Base-by-base conservation (phyloP, 257 asterid genomes). In the Eucommia ulmoides region DNA sequence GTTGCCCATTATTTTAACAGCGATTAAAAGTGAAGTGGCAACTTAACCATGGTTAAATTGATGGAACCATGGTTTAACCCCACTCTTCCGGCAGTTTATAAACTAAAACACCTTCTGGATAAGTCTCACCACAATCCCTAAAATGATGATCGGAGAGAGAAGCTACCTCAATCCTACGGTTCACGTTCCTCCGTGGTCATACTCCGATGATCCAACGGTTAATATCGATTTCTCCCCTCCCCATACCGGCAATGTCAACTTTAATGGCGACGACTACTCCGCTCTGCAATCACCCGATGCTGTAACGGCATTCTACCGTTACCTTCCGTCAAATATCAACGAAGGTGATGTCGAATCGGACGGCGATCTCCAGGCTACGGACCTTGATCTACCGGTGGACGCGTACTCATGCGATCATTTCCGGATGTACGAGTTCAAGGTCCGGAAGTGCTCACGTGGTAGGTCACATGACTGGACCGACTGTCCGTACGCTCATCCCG, bases 401-500 rank as follows among this genome's bases (percentile, higher is more conserved):
- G 82, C 83, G 2, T 83, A 75, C 72, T 59, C 93, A 0, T 86
- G 88, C 69, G 96, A 86, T 65, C 63, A 86, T 16, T 86, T 86
- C 74, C 81, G 94, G 25, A 86, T 83, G 86, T 86, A 54, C 65
- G 93, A 80, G 55, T 86, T 86, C 50, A 86, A 86, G 66, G 94
- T 86, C 10, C 66, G 68, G 41, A 80, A 69, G 69, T 86, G 96
- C 65, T 44, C 80, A 38, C 82, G 89, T 33, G 86, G 83, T 22
- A 65, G 86, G 41, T 78, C 94, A 0, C 96, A 86, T 26, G 96
- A 82, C 64, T 86, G 96, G 96, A 86, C 94, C 1, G 96, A 85
- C 65, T 84, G 95, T 61, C 95, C 95, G 21, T 84, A 61, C 45
- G 92, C 87, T 21, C 95, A 85, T 61, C 94, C 93, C 0, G 96